Conservation (phyloP, 1,139 yeast species). For the Scheffersomyces quercinus region DNA sequence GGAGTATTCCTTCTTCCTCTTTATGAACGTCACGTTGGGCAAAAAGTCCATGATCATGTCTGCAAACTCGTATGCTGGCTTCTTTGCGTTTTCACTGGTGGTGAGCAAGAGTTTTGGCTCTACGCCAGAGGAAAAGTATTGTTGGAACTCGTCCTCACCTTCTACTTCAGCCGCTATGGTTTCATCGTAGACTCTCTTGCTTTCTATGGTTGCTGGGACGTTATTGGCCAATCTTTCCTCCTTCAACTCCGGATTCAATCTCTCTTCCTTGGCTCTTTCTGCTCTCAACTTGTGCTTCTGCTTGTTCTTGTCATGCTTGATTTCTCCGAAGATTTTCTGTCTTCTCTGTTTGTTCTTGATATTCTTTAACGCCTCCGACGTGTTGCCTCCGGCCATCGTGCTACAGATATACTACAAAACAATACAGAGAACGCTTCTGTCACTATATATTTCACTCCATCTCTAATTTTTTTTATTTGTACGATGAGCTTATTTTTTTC, state of each 20-base stretch:
- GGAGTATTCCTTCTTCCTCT: constrained; percentile 79
- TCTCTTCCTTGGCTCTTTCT: constrained; percentile 80
- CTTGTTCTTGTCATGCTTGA: constrained; percentile 75
- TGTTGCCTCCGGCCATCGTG: constrained; percentile 12
- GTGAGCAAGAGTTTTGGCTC: constrained; percentile 86
- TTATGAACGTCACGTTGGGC: constrained; percentile 84
- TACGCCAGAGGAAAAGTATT: constrained; percentile 56
- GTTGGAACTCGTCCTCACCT: constrained; percentile 79
- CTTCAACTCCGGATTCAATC: constrained; percentile 75
- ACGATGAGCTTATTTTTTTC: too few relatives aligned
- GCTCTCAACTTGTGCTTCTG: constrained; percentile 74
- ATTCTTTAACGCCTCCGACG: constrained; percentile 40
- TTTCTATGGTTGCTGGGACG: constrained; percentile 85
- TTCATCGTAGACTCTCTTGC: constrained; percentile 87
- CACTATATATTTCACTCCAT: too few relatives aligned
- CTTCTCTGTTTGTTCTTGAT: constrained; percentile 78
- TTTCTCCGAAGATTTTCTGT: constrained; percentile 72
- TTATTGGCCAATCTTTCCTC: constrained; percentile 78
- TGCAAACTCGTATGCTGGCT: constrained; percentile 87
- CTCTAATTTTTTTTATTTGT: too few relatives aligned
- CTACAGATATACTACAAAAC: too few relatives aligned
- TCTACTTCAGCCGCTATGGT: constrained; percentile 74
- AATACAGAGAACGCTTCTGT: too few relatives aligned
- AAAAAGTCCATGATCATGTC: constrained; percentile 80
- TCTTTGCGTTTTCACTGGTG: constrained; percentile 83